These are phyloP conservation scores for Coemansia sp. DNA, from an alignment of 192 early-diverging fungal genomes.

Conservation along the genomic window DNA sequence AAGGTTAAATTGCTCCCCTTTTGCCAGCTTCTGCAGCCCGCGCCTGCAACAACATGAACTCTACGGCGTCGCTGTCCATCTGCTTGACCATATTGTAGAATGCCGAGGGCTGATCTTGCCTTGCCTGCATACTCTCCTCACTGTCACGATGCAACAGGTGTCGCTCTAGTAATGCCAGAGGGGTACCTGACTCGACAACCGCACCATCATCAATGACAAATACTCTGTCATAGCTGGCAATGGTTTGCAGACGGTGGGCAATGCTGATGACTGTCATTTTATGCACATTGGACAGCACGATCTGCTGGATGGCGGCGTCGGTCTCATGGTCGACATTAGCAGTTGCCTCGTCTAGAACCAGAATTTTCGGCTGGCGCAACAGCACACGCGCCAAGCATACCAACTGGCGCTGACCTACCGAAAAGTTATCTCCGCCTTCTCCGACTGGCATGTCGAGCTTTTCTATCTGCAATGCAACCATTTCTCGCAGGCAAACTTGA, in stretches of 20 bases:
- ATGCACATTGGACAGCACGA: slow-evolving; percentile 52
- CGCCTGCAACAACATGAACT: slow-evolving; percentile 23
- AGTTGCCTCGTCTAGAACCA: slow-evolving; percentile 85
- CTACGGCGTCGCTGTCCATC: slow-evolving; percentile 20
- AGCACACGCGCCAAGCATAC: slow-evolving; percentile 67
- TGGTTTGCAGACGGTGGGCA: slow-evolving; percentile 79
- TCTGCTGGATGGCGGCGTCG: slow-evolving; percentile 70
- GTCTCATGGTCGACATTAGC: slow-evolving; percentile 69
- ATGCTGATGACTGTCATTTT: slow-evolving; percentile 67
- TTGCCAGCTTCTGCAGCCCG: slow-evolving; percentile 7
- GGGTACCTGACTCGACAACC: slow-evolving; percentile 46
- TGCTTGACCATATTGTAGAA: slow-evolving; percentile 35
- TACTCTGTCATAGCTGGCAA: slow-evolving; percentile 65
- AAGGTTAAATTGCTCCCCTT: neutral
- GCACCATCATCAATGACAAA: slow-evolving; percentile 60
- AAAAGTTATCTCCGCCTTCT: slow-evolving; percentile 71
- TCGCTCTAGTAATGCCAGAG: slow-evolving; percentile 31
- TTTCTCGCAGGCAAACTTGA: slow-evolving; percentile 38
- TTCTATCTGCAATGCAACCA: slow-evolving; percentile 19
- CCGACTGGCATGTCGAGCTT: slow-evolving; percentile 54
- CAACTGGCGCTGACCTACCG: slow-evolving; percentile 80
- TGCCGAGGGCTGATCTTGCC: slow-evolving; percentile 13
- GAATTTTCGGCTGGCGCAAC: slow-evolving; percentile 68
- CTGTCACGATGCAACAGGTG: neutral
- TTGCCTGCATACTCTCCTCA: neutral